A percentile compares a stretch with the other conserved stretches of the same genome.
phyloP scores from a whole-genome alignment of 2,329 filamentous ascomycete genomes.

The Gaeumannomyces sp. region DNA sequence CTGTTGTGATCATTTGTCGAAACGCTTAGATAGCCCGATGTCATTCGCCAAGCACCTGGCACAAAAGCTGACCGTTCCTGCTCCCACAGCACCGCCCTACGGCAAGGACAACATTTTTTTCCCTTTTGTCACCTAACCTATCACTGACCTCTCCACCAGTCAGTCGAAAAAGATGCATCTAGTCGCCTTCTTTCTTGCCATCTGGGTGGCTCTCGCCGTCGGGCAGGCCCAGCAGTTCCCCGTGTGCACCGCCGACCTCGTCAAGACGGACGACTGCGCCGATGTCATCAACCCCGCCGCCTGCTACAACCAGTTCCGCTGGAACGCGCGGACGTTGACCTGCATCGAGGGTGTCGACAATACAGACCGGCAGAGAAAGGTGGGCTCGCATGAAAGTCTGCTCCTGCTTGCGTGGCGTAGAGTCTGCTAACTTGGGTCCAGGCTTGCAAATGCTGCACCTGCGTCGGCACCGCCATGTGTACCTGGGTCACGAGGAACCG shows the following conservation, averaged over 20 bases:
- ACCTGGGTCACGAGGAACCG: conserved; percentile 27
- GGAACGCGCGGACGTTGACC: conserved; percentile 25
- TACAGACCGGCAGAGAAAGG: conserved; percentile 27
- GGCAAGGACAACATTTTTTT: background rate
- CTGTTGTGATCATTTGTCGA: background rate
- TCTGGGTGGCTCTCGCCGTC: conserved; percentile 18
- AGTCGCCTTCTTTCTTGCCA: conserved; percentile 15
- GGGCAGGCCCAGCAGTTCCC: conserved; percentile 20
- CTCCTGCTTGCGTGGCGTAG: background rate
- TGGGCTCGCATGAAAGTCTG: background rate
- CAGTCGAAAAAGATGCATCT: background rate
- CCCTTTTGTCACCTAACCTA: background rate
- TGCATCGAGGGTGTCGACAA: conserved; percentile 30
- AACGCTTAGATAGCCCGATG: background rate
- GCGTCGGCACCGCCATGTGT: conserved; percentile 29
- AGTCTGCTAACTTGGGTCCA: conserved; percentile 11
- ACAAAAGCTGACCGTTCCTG: too few relatives aligned
- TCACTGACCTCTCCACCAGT: background rate
- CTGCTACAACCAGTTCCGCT: conserved; percentile 33
- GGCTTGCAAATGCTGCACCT: conserved; percentile 32
- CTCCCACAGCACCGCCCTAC: too few relatives aligned
- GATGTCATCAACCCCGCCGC: conserved; percentile 33
- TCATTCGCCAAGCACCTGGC: too few relatives aligned
- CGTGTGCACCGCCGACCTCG: conserved; percentile 28
- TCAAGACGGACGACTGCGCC: conserved; percentile 30